A percentile compares a stretch with the other conserved stretches of the same genome.
These are phyloP conservation scores for Penicillium coffeae DNA, from an alignment of 495 filamentous ascomycete species.

Conservation along the genomic window DNA sequence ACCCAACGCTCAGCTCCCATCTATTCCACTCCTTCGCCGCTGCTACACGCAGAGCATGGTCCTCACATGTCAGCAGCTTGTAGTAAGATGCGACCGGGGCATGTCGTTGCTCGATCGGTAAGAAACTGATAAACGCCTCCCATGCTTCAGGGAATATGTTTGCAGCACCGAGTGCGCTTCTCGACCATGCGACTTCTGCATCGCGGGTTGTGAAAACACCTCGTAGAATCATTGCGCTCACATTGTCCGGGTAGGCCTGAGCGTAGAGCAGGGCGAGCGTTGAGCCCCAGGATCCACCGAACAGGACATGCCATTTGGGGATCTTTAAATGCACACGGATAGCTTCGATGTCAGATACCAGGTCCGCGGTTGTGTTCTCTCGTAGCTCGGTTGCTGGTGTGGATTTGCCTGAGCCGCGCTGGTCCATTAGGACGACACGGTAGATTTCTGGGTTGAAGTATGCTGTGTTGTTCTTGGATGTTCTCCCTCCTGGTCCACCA, in stretches of 20 bases:
- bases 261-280: conserved; percentile 41
- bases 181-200: conserved; percentile 28
- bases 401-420: conserved; percentile 45
- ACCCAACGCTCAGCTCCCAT: conserved; percentile 34
- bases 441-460: conserved; percentile 46
- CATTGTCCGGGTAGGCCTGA: conserved; percentile 33
- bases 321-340: conserved; percentile 38
- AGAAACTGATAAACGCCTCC: conserved; percentile 30
- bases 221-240: conserved; percentile 32
- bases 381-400: conserved; percentile 32
- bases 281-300: conserved; percentile 48
- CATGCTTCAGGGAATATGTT: conserved; percentile 39
- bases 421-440: conserved; percentile 43
- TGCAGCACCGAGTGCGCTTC: conserved; percentile 16
- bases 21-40: conserved; percentile 29
- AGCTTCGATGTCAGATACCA: conserved; percentile 42
- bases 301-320: conserved; percentile 43
- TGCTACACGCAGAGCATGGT: conserved; percentile 1
- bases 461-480: conserved; percentile 28
- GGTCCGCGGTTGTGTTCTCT: conserved; percentile 41
- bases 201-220: conserved; percentile 37
- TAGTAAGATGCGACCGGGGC: conserved; percentile 32
- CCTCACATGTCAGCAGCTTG: conserved; percentile 19
- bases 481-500: conserved; percentile 41
- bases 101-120: conserved; percentile 29